phyloP scores from a whole-genome alignment of 1,284 basidiomycete genomes.

The Cutaneotrichosporon dermatis region DNA sequence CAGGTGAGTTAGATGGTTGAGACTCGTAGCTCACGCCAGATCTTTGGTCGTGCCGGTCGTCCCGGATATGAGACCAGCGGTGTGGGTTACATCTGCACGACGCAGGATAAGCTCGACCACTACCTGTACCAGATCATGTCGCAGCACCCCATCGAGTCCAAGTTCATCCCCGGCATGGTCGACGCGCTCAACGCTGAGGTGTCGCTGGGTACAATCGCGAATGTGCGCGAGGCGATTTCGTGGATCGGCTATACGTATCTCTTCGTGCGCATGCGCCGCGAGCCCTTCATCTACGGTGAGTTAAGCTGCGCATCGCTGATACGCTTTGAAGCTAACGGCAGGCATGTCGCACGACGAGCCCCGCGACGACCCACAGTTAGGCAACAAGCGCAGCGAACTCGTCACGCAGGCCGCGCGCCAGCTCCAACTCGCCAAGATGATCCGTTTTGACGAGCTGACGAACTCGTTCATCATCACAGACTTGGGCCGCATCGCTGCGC shows the following conservation, averaged over 20 bases:
- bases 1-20: conserved; percentile 53
- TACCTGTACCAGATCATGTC: conserved; percentile 86
- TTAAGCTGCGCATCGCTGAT: conserved; percentile 5
- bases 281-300: conserved; percentile 83
- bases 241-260: conserved; percentile 99
- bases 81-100: conserved; percentile 95
- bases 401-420: conserved; percentile 66
- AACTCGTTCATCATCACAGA: conserved; percentile 74
- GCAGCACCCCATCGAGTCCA: conserved; percentile 94
- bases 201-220: conserved; percentile 88
- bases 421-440: conserved; percentile 77
- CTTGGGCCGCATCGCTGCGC: conserved; percentile 88
- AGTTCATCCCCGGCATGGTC: conserved; percentile 82
- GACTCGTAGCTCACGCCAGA: conserved; percentile 45
- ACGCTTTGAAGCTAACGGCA: conserved; percentile 37
- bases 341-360: conserved; percentile 74
- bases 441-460: conserved; percentile 63
- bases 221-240: conserved; percentile 76
- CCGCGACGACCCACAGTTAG: conserved; percentile 71
- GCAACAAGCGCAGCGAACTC: conserved; percentile 68
- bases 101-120: conserved; percentile 86
- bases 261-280: conserved; percentile 90
- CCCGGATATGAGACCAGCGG: conserved; percentile 94
- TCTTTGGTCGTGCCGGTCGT: conserved; percentile 95
- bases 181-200: conserved; percentile 96